phyloP scores from a whole-genome alignment of 805 yeast species.

The Kuraishia molischiana region DNA sequence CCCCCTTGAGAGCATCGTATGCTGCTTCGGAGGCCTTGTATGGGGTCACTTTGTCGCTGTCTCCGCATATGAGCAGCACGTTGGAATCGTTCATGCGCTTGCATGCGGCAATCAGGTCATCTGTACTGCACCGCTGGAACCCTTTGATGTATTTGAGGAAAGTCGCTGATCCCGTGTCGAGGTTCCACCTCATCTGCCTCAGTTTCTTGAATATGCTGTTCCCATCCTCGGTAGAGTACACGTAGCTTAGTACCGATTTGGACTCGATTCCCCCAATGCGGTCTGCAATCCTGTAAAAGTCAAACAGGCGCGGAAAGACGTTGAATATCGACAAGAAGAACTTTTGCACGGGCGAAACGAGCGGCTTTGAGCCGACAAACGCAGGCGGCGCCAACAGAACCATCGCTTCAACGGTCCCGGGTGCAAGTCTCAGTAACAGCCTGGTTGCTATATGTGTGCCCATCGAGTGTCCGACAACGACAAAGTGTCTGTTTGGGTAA shows the following conservation, averaged over 20 bases:
- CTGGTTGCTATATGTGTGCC: constrained; percentile 40
- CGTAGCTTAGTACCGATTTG: constrained; percentile 47
- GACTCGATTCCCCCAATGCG: constrained; percentile 55
- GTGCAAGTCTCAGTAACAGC: constrained; percentile 23
- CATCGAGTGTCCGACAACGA: constrained; percentile 47
- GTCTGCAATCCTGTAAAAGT: constrained; percentile 47
- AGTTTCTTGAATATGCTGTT: constrained; percentile 30
- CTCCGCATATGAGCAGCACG: constrained; percentile 50
- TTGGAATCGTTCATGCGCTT: constrained; percentile 27
- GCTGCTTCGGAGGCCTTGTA: constrained; percentile 22
- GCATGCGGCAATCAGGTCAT: constrained; percentile 34
- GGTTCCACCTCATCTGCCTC: constrained; percentile 61
- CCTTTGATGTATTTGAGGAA: constrained; percentile 46
- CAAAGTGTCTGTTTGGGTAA: constrained; percentile 32
- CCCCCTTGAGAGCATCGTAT: constrained; percentile 15
- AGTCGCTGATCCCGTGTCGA: constrained; percentile 46
- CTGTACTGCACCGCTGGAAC: constrained; percentile 29
- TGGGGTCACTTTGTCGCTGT: constrained; percentile 48
- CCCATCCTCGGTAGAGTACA: constrained; percentile 19
- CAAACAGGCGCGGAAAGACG: constrained; percentile 36
- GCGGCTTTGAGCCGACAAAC: constrained; percentile 5
- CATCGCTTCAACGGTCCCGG: constrained; percentile 32
- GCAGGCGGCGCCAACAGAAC: constrained; percentile 39
- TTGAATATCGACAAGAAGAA: constrained; percentile 21
- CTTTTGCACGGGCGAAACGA: constrained; percentile 10